Conservation (phyloP, 2,329 filamentous ascomycete genomes). For the Alternaria tenuissima region DNA sequence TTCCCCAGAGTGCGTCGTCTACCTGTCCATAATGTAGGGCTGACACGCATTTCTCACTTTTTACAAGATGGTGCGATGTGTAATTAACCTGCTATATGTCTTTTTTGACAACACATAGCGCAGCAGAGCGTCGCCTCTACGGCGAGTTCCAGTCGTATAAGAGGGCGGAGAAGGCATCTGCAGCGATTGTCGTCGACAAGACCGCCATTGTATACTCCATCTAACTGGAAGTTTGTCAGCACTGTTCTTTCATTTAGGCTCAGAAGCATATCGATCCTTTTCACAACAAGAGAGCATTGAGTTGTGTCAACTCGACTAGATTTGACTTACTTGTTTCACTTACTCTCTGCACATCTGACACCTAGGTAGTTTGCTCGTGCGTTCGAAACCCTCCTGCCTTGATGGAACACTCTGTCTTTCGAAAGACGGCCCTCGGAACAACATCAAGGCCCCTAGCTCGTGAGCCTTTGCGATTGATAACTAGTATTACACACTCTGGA, state of each 20-base stretch:
- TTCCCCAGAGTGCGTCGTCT: not conserved
- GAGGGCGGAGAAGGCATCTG: not conserved
- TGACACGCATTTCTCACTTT: not conserved
- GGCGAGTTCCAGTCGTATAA: not conserved
- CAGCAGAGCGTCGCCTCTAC: not conserved
- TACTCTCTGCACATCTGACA: no score
- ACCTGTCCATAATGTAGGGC: not conserved
- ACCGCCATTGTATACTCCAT: not conserved
- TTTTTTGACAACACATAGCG: not conserved
- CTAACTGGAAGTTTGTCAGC: not conserved
- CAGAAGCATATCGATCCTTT: not conserved
- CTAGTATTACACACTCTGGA: not conserved
- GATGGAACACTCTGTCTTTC: no score
- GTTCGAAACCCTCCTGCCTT: no score
- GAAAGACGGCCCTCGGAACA: not conserved
- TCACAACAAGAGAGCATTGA: not conserved
- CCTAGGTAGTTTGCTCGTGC: no score
- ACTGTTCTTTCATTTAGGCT: not conserved
- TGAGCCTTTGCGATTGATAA: not conserved
- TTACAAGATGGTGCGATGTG: not conserved
- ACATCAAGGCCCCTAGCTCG: not conserved
- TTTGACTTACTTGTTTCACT: no score
- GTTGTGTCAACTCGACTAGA: no score
- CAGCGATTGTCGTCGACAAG: not conserved
- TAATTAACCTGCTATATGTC: not conserved